Conservation (phyloP, 2,329 filamentous ascomycete genomes). For the Paraphaeosphaeria sporulosa region DNA sequence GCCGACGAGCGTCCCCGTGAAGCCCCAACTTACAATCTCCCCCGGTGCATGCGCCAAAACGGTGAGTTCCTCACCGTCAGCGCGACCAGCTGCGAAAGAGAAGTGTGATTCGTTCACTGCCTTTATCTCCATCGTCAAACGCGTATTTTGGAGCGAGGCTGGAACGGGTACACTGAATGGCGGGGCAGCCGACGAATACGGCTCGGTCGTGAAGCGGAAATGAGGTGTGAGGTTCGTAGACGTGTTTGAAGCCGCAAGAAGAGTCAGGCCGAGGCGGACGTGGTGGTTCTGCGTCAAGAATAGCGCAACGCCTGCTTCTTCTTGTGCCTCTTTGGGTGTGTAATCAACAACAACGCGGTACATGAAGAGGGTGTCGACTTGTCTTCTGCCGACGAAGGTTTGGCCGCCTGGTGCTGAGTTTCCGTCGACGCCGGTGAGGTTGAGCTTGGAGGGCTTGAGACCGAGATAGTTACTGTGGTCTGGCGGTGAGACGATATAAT, state of each 20-base stretch:
- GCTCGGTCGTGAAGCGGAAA: slow-evolving; percentile 54
- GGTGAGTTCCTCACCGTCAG: slow-evolving; percentile 17
- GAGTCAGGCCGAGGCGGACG: slow-evolving; percentile 54
- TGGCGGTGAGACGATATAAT: slow-evolving; percentile 59
- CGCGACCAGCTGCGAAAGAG: slow-evolving; percentile 36
- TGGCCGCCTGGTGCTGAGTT: slow-evolving; percentile 55
- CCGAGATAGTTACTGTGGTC: slow-evolving; percentile 55
- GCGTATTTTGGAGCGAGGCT: slow-evolving; percentile 43
- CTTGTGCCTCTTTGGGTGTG: slow-evolving; percentile 44
- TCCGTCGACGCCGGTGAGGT: slow-evolving; percentile 62
- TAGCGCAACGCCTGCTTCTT: slow-evolving; percentile 62
- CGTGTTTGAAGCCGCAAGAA: slow-evolving; percentile 24
- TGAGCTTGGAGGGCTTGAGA: slow-evolving; percentile 59
- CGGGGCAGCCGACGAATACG: slow-evolving; percentile 52
- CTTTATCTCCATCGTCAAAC: slow-evolving; percentile 53
- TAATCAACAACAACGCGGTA: slow-evolving; percentile 60
- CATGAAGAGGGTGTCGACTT: slow-evolving; percentile 63
- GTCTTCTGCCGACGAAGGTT: slow-evolving; percentile 61
- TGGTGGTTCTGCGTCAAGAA: slow-evolving; percentile 65
- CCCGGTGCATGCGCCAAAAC: slow-evolving; percentile 33
- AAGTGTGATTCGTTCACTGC: slow-evolving; percentile 58
- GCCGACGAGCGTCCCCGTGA: slow-evolving; percentile 58
- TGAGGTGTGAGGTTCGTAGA: slow-evolving; percentile 38
- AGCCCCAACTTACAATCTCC: slow-evolving; percentile 40
- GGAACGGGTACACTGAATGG: slow-evolving; percentile 52